Evolutionary conservation across 2,329 filamentous ascomycete species (phyloP).

Genomic region (Sordariomycetes sp.): DNA sequence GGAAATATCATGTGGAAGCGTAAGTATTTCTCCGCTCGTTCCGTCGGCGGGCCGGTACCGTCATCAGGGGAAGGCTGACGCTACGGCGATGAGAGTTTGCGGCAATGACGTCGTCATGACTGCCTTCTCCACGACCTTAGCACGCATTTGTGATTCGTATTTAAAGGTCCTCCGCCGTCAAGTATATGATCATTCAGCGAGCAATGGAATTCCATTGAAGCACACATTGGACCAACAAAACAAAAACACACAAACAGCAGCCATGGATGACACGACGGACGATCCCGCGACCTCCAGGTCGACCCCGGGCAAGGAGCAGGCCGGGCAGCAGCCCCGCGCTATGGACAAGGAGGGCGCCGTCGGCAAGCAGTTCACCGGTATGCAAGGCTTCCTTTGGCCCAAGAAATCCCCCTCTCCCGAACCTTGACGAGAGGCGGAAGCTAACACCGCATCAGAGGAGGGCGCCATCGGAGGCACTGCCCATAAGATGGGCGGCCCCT

Average conservation of each 20-base stretch:
- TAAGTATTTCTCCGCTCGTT: no score
- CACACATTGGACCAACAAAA: background rate
- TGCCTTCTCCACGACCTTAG: no score
- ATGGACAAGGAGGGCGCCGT: slow-evolving; percentile 39
- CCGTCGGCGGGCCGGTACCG: no score
- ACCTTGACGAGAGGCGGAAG: background rate
- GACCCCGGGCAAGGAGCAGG: background rate
- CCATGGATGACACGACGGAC: background rate
- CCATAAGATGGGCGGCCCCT: slow-evolving; percentile 36
- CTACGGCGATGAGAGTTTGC: no score
- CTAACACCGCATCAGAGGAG: slow-evolving; percentile 18
- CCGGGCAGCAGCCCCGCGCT: slow-evolving; percentile 19
- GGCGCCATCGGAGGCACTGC: slow-evolving; percentile 39
- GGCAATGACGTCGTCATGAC: no score
- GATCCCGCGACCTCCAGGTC: background rate
- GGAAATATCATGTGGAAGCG: no score
- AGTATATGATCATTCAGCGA: background rate
- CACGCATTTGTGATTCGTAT: no score
- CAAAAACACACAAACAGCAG: background rate
- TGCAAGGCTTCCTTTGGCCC: background rate
- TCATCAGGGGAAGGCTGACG: no score
- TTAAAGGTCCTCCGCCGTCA: no score
- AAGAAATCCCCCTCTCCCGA: background rate
- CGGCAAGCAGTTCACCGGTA: slow-evolving; percentile 45
- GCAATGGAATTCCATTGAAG: background rate